Evolutionary conservation across 257 asterid genomes (phyloP).

Genomic region (Solanum habrochaites): DNA sequence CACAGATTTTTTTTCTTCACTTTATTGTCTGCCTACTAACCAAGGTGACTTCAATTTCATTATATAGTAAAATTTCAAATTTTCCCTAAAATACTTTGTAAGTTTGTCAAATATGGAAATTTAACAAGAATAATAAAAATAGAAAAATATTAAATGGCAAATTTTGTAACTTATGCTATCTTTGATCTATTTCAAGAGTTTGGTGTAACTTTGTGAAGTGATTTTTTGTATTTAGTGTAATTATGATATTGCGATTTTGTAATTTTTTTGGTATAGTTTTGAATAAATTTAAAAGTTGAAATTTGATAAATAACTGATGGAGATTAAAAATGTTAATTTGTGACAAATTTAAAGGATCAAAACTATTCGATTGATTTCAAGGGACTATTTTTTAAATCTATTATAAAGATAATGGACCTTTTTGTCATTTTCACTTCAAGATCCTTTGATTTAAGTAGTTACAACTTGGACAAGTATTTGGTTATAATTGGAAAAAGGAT

Average conservation of each 20-base stretch:
- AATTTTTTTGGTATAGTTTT: too few relatives aligned
- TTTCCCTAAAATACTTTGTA: background rate
- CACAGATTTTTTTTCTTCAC: background rate
- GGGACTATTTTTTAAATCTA: background rate
- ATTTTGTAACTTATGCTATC: background rate
- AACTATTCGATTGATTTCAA: background rate
- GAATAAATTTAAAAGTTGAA: background rate
- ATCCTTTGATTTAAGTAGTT: background rate
- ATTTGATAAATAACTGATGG: background rate
- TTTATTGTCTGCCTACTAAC: background rate
- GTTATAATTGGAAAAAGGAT: background rate
- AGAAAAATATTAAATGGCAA: background rate
- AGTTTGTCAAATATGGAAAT: background rate
- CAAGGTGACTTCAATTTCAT: background rate
- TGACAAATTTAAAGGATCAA: background rate
- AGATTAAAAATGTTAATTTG: background rate
- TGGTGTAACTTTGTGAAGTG: background rate
- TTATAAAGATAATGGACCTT: background rate
- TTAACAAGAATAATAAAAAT: background rate
- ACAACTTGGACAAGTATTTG: background rate
- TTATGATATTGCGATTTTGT: too few relatives aligned
- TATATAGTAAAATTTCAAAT: background rate
- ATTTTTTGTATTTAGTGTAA: too few relatives aligned
- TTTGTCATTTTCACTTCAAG: background rate
- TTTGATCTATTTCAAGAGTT: background rate